Evolutionary conservation across 2,329 filamentous ascomycete genomes (phyloP).

Genomic region (Microdochium trichocladiopsis): DNA sequence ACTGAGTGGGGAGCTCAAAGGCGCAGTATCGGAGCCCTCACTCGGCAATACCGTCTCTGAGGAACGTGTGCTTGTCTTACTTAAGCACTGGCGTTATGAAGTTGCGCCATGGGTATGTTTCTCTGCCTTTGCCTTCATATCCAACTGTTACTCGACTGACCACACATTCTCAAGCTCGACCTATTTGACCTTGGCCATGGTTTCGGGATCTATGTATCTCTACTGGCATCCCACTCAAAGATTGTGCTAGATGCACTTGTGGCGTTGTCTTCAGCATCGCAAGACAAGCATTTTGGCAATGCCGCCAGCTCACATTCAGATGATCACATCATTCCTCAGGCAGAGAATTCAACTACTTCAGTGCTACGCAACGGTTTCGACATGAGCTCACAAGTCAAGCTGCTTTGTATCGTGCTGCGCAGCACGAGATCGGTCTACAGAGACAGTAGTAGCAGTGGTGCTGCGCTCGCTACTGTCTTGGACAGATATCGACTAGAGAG

Average conservation of each 20-base stretch:
- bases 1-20: neutral
- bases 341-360: neutral
- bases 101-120: conserved; percentile 34
- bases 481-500: neutral
- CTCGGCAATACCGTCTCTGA: conserved; percentile 1
- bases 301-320: neutral
- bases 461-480: neutral
- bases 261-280: conserved; percentile 4
- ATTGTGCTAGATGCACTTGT: conserved; percentile 18
- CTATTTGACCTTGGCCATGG: conserved; percentile 31
- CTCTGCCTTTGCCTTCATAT: neutral
- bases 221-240: conserved; percentile 16
- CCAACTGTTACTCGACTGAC: neutral
- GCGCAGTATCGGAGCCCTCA: neutral
- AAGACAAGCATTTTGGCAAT: neutral
- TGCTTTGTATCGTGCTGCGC: neutral
- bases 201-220: conserved; percentile 28
- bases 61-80: conserved; percentile 16
- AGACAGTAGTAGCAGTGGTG: neutral
- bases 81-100: conserved; percentile 36
- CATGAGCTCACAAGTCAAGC: neutral
- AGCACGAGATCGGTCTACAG: neutral
- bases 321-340: neutral
- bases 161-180: conserved; percentile 24
- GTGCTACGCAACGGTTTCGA: neutral